phyloP scores from a whole-genome alignment of 2,329 filamentous ascomycete genomes.

The Verticillium klebahnii region DNA sequence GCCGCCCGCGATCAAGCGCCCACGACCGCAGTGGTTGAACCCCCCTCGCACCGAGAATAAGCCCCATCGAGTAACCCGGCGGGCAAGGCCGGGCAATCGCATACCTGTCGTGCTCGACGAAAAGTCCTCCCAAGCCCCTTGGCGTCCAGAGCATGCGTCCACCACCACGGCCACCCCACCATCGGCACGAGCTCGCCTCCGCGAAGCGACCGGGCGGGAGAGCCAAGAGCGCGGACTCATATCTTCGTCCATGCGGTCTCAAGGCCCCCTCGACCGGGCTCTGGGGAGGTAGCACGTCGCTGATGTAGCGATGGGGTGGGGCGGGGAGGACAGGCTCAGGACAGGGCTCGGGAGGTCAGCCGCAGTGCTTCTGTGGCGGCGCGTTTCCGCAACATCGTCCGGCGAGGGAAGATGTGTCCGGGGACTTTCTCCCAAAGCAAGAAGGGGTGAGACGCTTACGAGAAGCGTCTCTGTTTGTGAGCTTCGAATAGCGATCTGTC shows the following conservation, averaged over 20 bases:
- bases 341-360: constrained; percentile 68
- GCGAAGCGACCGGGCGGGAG: constrained; percentile 1
- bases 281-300: constrained; percentile 19
- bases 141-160: constrained; percentile 20
- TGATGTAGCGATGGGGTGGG: constrained; percentile 44
- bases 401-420: constrained; percentile 65
- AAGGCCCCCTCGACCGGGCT: constrained; percentile 5
- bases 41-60: constrained; percentile 99
- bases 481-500: constrained; percentile 99
- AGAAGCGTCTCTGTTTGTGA: constrained; percentile 72
- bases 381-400: constrained; percentile 79
- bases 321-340: constrained; percentile 29
- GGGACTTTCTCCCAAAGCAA: constrained; percentile 99
- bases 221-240: constrained; percentile 66
- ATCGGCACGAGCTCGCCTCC: constrained; percentile 13
- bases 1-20: neutral
- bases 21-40: constrained; percentile 30
- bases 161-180: constrained; percentile 19
- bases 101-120: constrained; percentile 98
- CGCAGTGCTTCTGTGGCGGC: constrained; percentile 99
- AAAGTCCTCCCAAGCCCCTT: constrained; percentile 51
- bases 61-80: constrained; percentile 98
- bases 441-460: constrained; percentile 30
- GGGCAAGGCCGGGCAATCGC: constrained; percentile 70
- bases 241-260: constrained; percentile 72